These are phyloP conservation scores for Athelia psychrophila DNA, from an alignment of 1,284 basidiomycete species.

Conservation along the genomic window DNA sequence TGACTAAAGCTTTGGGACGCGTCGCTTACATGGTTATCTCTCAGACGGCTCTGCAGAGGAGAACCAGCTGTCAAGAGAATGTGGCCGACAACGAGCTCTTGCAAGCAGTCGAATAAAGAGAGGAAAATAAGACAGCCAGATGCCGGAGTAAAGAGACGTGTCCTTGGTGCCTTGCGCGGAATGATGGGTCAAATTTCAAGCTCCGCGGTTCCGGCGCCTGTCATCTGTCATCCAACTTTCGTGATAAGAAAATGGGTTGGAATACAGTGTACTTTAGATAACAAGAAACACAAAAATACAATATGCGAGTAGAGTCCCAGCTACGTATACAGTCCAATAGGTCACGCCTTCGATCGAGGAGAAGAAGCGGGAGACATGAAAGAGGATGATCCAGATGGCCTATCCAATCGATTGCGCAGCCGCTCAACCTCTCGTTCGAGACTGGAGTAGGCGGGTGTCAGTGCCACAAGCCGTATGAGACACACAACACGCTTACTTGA, in stretches of 20 bases:
- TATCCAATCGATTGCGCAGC: constrained; percentile 59
- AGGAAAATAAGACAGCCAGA: too few species aligned
- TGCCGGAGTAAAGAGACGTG: too few species aligned
- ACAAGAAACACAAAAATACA: background rate
- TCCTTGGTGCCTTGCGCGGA: too few species aligned
- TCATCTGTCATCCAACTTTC: too few species aligned
- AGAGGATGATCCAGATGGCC: constrained; percentile 37
- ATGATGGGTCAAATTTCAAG: too few species aligned
- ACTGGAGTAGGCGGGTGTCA: constrained; percentile 29
- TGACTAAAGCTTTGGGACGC: background rate
- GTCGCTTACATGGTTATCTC: too few species aligned
- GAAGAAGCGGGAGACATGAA: constrained; percentile 11
- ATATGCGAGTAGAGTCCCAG: background rate
- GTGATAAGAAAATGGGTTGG: background rate
- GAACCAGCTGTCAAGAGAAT: too few species aligned
- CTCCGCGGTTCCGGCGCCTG: too few species aligned
- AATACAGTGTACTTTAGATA: background rate
- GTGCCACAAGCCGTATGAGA: constrained; percentile 5
- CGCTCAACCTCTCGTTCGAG: constrained; percentile 71
- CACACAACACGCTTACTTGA: constrained; percentile 46
- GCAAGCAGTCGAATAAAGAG: too few species aligned
- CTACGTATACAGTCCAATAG: background rate
- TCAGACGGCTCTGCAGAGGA: too few species aligned
- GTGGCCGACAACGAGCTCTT: too few species aligned
- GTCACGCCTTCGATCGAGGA: background rate